Percentiles rank a stretch among this genome's conserved stretches.
phyloP scores from a whole-genome alignment of 306 rosid genomes.

The Comarum palustre region DNA sequence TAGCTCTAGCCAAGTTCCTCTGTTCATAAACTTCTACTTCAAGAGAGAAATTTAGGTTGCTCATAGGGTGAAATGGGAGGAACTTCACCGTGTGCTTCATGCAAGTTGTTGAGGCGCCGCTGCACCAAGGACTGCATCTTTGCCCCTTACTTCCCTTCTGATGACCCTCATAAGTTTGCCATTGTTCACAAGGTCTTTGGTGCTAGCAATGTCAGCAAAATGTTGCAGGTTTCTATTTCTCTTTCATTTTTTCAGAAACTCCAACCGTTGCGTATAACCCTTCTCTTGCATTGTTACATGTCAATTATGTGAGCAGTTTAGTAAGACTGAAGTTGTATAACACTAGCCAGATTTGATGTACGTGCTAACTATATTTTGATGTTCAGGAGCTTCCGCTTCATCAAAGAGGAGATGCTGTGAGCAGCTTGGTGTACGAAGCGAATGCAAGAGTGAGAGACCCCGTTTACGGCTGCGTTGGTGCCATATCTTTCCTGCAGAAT shows the following conservation, averaged over 20 bases:
- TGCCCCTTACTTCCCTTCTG: conserved; percentile 75
- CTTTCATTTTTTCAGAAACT: not conserved
- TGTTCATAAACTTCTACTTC: not conserved
- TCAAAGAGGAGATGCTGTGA: conserved; percentile 74
- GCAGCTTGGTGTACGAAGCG: conserved; percentile 75
- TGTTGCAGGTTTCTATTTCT: conserved; percentile 57
- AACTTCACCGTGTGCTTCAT: conserved; percentile 76
- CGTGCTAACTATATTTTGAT: not conserved
- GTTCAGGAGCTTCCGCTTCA: conserved; percentile 61
- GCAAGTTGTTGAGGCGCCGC: conserved; percentile 79
- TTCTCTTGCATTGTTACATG: not conserved
- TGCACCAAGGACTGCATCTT: conserved; percentile 73
- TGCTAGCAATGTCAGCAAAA: conserved; percentile 84
- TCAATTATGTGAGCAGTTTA: not conserved
- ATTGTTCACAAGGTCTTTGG: conserved; percentile 87
- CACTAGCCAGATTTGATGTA: not conserved
- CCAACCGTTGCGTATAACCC: not conserved
- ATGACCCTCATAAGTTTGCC: conserved; percentile 72
- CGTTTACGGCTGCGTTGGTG: conserved; percentile 79
- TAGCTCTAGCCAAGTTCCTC: not conserved
- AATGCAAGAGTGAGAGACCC: conserved; percentile 81
- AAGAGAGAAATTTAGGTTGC: not conserved
- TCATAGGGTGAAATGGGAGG: conserved; percentile 45
- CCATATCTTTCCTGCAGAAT: conserved; percentile 65
- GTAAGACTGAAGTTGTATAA: not conserved